These are phyloP conservation scores for Fistulifera solaris DNA, from an alignment of 108 stramenopile species.

Conservation along the genomic window DNA sequence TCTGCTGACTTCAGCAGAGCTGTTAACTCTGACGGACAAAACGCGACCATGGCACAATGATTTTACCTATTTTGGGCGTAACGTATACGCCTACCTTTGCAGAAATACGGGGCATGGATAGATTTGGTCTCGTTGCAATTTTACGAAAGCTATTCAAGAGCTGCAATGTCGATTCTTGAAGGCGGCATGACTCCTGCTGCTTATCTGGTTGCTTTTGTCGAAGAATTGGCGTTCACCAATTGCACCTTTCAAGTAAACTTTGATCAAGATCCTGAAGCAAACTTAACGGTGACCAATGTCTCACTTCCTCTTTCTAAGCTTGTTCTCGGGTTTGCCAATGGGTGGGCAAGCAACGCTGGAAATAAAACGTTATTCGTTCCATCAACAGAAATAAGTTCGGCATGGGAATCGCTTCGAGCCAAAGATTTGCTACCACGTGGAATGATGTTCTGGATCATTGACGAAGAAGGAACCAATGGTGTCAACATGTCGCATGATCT, in stretches of 20 bases:
- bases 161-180: conserved; percentile 33
- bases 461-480: conserved; percentile 47
- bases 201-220: conserved; percentile 24
- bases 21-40: conserved; percentile 41
- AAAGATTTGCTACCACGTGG: conserved; percentile 30
- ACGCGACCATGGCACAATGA: conserved; percentile 30
- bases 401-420: conserved; percentile 21
- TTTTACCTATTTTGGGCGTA: conserved; percentile 64
- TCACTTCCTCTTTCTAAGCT: conserved; percentile 38
- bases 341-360: conserved; percentile 34
- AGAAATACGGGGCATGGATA: conserved; percentile 55
- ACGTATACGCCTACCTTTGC: conserved; percentile 72
- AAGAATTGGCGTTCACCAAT: conserved; percentile 6
- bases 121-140: conserved; percentile 77
- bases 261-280: conserved; percentile 18
- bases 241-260: conserved; percentile 21
- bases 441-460: conserved; percentile 68
- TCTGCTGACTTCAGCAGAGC: conserved; percentile 10
- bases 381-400: conserved; percentile 15
- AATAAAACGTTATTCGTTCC: conserved; percentile 27
- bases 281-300: conserved; percentile 13
- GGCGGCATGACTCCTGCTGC: conserved; percentile 11
- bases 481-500: conserved; percentile 14
- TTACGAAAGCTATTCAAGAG: conserved; percentile 74
- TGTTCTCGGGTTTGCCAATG: conserved; percentile 62